Evolutionary conservation across 371 early-diverging fungal genomes (phyloP).

Genomic region (Nematocida sp.): DNA sequence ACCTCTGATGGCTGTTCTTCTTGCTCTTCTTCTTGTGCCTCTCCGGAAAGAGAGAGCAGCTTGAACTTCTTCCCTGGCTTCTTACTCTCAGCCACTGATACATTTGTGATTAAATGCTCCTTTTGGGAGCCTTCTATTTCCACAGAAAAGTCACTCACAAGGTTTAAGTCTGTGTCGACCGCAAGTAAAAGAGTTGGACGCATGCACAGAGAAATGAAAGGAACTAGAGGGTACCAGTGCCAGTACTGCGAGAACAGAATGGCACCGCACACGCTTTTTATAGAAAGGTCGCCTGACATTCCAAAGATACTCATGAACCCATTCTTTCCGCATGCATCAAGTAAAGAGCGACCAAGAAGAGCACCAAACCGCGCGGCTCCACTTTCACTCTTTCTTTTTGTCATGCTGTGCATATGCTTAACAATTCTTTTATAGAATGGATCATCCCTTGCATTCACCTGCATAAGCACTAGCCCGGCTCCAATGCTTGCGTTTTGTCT

Average conservation of each 20-base stretch:
- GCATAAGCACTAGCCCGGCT: conserved; percentile 88
- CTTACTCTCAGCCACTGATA: conserved; percentile 20
- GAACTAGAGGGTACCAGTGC: conserved; percentile 92
- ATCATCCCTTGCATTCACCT: conserved; percentile 79
- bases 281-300: conserved; percentile 79
- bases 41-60: conserved; percentile 27
- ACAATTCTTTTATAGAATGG: conserved; percentile 75
- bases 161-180: conserved; percentile 47
- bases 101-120: conserved; percentile 10
- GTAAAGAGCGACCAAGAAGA: conserved; percentile 87
- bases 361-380: conserved; percentile 92
- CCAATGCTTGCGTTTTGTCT: conserved; percentile 95
- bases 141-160: conserved; percentile 22
- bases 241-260: conserved; percentile 94
- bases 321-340: conserved; percentile 87
- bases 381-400: conserved; percentile 85
- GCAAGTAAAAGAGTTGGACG: conserved; percentile 61
- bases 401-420: conserved; percentile 80
- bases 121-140: conserved; percentile 45
- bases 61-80: conserved; percentile 52
- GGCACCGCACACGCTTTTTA: conserved; percentile 88
- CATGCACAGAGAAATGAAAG: conserved; percentile 59
- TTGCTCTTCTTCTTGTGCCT: background rate
- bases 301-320: conserved; percentile 84
- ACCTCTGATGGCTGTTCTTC: conserved; percentile 8